These are phyloP conservation scores for Leccinum longicurvipes DNA, from an alignment of 768 basidiomycete genomes.

Conservation along the genomic window DNA sequence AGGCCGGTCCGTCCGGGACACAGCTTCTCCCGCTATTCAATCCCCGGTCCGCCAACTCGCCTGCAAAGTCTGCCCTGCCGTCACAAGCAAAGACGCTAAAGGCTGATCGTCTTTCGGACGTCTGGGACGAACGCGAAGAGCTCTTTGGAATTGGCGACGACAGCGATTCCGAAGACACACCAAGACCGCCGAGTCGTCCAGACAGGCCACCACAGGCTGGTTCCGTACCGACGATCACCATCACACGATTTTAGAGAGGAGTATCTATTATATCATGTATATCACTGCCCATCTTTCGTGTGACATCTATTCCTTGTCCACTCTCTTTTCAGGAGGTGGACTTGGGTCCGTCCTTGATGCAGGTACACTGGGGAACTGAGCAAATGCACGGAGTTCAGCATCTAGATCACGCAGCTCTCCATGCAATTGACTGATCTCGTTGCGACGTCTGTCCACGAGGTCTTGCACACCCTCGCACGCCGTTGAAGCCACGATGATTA, in stretches of 20 bases:
- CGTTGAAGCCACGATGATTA: constrained; percentile 48
- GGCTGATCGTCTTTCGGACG: constrained; percentile 47
- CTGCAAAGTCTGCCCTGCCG: constrained; percentile 18
- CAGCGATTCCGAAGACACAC: constrained; percentile 51
- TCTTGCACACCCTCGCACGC: constrained; percentile 47
- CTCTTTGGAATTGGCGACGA: constrained; percentile 66
- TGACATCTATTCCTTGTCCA: constrained; percentile 14
- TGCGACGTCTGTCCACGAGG: constrained; percentile 38
- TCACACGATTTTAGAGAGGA: constrained; percentile 24
- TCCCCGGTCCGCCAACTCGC: constrained; percentile 8
- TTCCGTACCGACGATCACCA: constrained; percentile 27
- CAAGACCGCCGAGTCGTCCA: constrained; percentile 3
- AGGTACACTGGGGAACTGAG: constrained; percentile 1
- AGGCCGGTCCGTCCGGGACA: constrained; percentile 41
- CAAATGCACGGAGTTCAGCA: constrained; percentile 24
- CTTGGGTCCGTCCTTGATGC: constrained; percentile 3
- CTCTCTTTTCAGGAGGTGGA: neutral
- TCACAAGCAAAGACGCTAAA: constrained; percentile 31
- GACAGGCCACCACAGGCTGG: constrained; percentile 2
- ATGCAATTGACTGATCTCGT: constrained; percentile 43
- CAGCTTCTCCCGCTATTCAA: constrained; percentile 59
- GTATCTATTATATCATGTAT: constrained; percentile 29
- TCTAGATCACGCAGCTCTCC: constrained; percentile 43
- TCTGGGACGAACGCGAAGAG: constrained; percentile 80
- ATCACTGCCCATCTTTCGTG: constrained; percentile 14